A percentile compares a stretch with the other conserved stretches of the same genome.
Evolutionary conservation across 495 filamentous ascomycete genomes (phyloP).

Genomic region (Achaetomiella virescens): DNA sequence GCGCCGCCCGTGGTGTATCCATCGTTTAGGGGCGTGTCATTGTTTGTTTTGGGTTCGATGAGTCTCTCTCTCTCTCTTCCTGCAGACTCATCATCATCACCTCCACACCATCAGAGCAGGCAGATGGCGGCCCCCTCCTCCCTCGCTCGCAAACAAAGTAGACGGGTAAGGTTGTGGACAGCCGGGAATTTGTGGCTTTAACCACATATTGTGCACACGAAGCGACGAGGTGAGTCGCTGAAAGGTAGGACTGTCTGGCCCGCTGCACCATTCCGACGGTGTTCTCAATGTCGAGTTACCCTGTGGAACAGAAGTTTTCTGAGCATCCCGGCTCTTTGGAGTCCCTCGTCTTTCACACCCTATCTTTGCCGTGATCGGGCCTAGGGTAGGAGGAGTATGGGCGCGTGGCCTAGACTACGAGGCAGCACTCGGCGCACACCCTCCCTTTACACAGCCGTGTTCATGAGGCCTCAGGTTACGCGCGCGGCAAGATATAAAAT

Average conservation of each 20-base stretch:
- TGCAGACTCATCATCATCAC: too few species aligned
- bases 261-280: neutral
- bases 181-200: neutral
- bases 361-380: neutral
- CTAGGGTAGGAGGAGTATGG: neutral
- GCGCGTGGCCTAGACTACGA: neutral
- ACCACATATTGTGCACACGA: conserved; percentile 1
- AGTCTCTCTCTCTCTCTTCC: too few species aligned
- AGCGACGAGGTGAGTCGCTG: neutral
- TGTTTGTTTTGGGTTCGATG: too few species aligned
- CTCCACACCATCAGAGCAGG: neutral
- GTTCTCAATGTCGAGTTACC: neutral
- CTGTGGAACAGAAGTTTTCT: neutral
- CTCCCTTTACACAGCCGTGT: neutral
- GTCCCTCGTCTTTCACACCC: neutral
- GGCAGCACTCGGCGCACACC: neutral
- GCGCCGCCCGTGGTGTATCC: too few species aligned
- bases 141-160: neutral
- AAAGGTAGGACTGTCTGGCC: neutral
- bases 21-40: too few species aligned
- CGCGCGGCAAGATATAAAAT: neutral
- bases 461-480: neutral
- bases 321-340: neutral
- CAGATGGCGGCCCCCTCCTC: neutral
- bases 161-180: conserved; percentile 3